Conservation (phyloP, 306 rosid species). For the Abrus pulchellus region DNA sequence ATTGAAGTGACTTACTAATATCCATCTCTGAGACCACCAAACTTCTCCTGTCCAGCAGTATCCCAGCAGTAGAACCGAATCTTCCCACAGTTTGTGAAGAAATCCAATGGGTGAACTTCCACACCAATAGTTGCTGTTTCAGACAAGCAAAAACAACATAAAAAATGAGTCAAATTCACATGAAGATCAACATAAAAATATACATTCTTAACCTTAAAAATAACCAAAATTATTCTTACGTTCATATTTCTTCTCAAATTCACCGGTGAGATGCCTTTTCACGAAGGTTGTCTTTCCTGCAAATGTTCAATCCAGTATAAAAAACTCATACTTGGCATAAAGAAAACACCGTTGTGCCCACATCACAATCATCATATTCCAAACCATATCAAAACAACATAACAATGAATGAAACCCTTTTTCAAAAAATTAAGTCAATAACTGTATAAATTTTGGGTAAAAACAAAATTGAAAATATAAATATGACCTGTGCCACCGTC, state of each 20-base stretch:
- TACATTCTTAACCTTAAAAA: background rate
- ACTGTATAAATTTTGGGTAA: no score
- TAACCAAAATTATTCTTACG: conserved; percentile 51
- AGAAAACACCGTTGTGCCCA: background rate
- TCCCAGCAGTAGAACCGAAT: conserved; percentile 88
- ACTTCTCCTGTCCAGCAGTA: conserved; percentile 83
- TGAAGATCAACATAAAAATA: background rate
- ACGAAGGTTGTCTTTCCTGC: conserved; percentile 88
- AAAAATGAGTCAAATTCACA: background rate
- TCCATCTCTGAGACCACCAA: conserved; percentile 85
- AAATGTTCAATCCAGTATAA: background rate
- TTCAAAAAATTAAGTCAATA: no score
- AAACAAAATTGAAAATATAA: background rate
- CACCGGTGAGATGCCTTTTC: conserved; percentile 84
- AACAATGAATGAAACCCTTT: no score
- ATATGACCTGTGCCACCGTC: conserved; percentile 81
- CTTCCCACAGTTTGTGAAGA: conserved; percentile 81
- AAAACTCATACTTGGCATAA: background rate
- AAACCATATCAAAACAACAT: no score
- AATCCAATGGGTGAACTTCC: conserved; percentile 84
- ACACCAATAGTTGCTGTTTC: conserved; percentile 79
- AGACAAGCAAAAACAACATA: background rate
- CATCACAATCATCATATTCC: no score
- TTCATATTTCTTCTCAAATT: conserved; percentile 83
- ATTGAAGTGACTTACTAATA: conserved; percentile 59